These are phyloP conservation scores for Monosporascus cannonballus DNA, from an alignment of 2,329 filamentous ascomycete genomes.

Conservation along the genomic window DNA sequence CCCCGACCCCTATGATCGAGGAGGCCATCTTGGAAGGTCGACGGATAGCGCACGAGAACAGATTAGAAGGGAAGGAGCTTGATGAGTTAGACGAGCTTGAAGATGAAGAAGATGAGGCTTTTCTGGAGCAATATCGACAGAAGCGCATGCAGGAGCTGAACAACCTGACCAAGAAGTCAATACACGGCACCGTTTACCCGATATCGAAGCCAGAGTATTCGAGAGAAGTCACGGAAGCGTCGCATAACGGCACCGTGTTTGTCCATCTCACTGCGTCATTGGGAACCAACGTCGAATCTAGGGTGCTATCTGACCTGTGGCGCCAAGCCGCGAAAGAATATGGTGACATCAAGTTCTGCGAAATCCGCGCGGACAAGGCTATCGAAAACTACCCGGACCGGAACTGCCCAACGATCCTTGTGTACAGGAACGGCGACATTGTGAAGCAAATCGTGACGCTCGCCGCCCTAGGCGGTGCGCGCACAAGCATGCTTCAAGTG, in stretches of 20 bases:
- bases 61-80: constrained; percentile 87
- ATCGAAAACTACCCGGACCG: constrained; percentile 94
- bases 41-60: constrained; percentile 80
- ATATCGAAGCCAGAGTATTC: constrained; percentile 92
- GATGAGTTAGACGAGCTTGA: constrained; percentile 92
- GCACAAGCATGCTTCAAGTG: constrained; percentile 66
- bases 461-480: constrained; percentile 66
- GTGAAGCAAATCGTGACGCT: constrained; percentile 88
- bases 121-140: constrained; percentile 80
- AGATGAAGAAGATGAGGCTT: constrained; percentile 90
- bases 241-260: constrained; percentile 60
- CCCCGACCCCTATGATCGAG: constrained; percentile 91
- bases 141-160: constrained; percentile 82
- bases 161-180: constrained; percentile 65
- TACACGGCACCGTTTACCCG: constrained; percentile 88
- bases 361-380: constrained; percentile 85
- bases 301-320: constrained; percentile 81
- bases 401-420: constrained; percentile 89
- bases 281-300: constrained; percentile 78
- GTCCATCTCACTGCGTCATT: constrained; percentile 77
- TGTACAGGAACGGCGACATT: constrained; percentile 92
- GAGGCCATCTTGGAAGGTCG: constrained; percentile 84
- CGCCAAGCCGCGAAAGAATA: constrained; percentile 76
- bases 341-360: constrained; percentile 94
- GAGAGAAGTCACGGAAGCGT: constrained; percentile 86